Evolutionary conservation across 176 grass and related monocot genomes (phyloP).

Genomic region (Thinopyrum elongatum): DNA sequence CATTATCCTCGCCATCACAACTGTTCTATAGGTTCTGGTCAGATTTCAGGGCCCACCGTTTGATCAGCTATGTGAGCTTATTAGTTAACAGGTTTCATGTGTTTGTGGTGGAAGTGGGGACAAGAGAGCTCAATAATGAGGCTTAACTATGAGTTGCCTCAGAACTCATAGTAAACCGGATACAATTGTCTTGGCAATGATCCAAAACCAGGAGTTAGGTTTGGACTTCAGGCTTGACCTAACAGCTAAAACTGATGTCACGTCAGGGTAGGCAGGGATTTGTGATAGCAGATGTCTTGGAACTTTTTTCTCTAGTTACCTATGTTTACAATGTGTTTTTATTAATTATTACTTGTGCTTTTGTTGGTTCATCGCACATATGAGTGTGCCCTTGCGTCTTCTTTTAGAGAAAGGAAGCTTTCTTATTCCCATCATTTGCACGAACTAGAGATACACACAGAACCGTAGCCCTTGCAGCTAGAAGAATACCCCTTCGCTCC

Average conservation of each 20-base stretch:
- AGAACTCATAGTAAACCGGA: constrained; percentile 7
- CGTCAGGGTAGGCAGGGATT: neutral
- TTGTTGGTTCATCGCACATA: neutral
- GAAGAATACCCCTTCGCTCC: too few species aligned
- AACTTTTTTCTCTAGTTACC: too few species aligned
- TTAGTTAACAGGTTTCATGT: constrained; percentile 1
- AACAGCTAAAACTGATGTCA: constrained; percentile 27
- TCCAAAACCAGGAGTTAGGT: neutral
- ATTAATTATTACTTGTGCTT: neutral
- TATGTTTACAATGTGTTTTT: neutral
- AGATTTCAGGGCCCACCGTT: constrained; percentile 17
- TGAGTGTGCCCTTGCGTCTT: neutral
- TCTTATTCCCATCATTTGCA: neutral
- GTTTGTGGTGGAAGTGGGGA: neutral
- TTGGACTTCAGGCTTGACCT: neutral
- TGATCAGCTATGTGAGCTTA: constrained; percentile 23
- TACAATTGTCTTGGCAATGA: neutral
- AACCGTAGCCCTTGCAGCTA: neutral
- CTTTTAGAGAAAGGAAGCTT: neutral
- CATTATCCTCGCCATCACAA: constrained; percentile 24
- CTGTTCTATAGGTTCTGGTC: constrained; percentile 27
- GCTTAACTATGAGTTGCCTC: neutral
- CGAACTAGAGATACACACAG: neutral
- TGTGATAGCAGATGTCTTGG: neutral
- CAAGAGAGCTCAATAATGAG: constrained; percentile 25